A percentile compares a stretch with the other conserved stretches of the same genome.
Conservation (phyloP, 2,329 filamentous ascomycete species). For the Paracorniculantispora psalliotae region DNA sequence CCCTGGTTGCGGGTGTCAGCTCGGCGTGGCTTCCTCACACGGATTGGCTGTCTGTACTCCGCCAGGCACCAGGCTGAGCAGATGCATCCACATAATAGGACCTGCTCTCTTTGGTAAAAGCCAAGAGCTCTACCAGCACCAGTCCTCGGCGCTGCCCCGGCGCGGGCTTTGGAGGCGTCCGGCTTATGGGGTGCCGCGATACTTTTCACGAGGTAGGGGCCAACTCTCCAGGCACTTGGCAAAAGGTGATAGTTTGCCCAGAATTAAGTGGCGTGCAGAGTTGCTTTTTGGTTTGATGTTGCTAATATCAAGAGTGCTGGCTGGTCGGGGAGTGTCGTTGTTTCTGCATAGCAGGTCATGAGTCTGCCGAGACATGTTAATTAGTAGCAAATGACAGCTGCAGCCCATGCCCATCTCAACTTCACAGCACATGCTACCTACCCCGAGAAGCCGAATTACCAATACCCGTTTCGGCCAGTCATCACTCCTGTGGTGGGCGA, state of each 20-base stretch:
- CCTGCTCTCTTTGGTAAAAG: slow-evolving; percentile 1
- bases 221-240: background rate
- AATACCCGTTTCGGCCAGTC: background rate
- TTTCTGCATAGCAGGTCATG: background rate
- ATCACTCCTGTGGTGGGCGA: background rate
- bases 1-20: slow-evolving; percentile 4
- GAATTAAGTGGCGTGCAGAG: background rate
- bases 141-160: slow-evolving; percentile 10
- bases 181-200: background rate
- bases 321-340: background rate
- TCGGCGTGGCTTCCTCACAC: background rate
- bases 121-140: background rate
- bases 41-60: slow-evolving; percentile 6
- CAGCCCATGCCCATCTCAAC: background rate
- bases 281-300: background rate
- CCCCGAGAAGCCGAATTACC: background rate
- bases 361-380: background rate
- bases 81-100: background rate
- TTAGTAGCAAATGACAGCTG: background rate
- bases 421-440: background rate
- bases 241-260: background rate
- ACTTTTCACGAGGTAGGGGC: background rate
- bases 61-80: background rate
- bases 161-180: background rate
- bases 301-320: background rate